Conservation (phyloP, 306 rosid genomes). For the Prunus mongolica region DNA sequence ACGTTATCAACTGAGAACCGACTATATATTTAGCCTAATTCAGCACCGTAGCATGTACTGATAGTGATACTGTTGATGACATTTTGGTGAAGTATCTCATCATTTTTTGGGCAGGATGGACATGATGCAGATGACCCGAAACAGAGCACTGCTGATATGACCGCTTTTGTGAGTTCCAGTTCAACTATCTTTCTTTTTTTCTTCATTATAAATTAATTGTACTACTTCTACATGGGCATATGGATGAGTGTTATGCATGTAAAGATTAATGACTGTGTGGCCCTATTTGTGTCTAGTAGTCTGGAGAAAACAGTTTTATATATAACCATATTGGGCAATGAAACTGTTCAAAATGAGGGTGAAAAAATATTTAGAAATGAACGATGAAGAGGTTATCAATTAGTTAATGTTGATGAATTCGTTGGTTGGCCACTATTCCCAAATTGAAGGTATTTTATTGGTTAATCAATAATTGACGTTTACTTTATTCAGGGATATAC, state of each 20-base stretch:
- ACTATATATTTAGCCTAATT: neutral
- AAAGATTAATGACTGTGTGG: neutral
- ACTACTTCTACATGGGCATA: neutral
- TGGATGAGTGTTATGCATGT: neutral
- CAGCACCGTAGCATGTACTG: neutral
- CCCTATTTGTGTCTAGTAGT: neutral
- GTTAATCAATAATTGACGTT: neutral
- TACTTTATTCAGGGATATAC: neutral
- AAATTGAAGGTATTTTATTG: neutral
- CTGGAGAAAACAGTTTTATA: neutral
- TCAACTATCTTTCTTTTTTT: neutral
- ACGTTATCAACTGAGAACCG: neutral
- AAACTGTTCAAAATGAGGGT: neutral
- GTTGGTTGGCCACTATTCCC: neutral
- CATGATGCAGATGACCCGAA: slow-evolving; percentile 42
- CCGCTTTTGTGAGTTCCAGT: slow-evolving; percentile 40
- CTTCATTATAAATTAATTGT: neutral
- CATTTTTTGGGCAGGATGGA: slow-evolving; percentile 39
- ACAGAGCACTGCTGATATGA: slow-evolving; percentile 50
- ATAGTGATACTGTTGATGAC: neutral
- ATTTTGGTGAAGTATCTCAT: slow-evolving; percentile 1
- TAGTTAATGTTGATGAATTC: neutral
- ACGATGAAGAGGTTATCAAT: neutral
- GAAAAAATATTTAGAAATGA: neutral
- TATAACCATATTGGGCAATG: neutral